Percentiles rank a stretch among this genome's conserved stretches.
Evolutionary conservation across 352 stramenopile genomes (phyloP).

Genomic region (Phytopythium kandeliae): DNA sequence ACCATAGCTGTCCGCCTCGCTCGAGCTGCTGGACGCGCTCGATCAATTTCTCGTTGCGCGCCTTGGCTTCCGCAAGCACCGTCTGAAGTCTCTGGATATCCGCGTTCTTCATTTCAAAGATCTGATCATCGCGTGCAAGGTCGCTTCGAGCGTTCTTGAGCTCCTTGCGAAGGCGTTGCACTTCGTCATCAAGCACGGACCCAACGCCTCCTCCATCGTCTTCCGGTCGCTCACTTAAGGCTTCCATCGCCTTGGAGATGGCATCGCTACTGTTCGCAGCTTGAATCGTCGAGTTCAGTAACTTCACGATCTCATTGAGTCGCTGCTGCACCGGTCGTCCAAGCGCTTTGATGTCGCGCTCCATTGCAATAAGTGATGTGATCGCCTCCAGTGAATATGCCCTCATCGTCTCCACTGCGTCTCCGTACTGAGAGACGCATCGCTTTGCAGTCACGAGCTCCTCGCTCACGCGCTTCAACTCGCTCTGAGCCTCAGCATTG

Average conservation of each 20-base stretch:
- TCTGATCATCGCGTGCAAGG: conserved; percentile 68
- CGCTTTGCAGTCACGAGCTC: conserved; percentile 32
- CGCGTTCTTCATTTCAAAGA: conserved; percentile 81
- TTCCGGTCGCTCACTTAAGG: conserved; percentile 7
- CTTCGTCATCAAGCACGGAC: conserved; percentile 11
- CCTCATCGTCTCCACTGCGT: conserved; percentile 54
- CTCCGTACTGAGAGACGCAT: conserved; percentile 29
- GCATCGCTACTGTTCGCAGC: conserved; percentile 40
- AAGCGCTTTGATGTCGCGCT: conserved; percentile 68
- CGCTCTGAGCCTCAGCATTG: background rate
- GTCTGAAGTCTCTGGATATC: conserved; percentile 65
- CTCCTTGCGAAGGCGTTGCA: conserved; percentile 42
- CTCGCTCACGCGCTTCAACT: conserved; percentile 10
- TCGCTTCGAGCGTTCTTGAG: conserved; percentile 62
- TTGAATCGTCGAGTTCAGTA: conserved; percentile 64
- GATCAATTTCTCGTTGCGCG: conserved; percentile 71
- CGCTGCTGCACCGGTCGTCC: conserved; percentile 64
- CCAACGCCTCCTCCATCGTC: conserved; percentile 2
- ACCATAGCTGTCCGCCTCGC: conserved; percentile 59
- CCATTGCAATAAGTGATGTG: conserved; percentile 66
- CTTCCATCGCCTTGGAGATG: conserved; percentile 17
- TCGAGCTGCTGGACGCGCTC: conserved; percentile 66
- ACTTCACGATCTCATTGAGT: conserved; percentile 80
- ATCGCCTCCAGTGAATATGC: conserved; percentile 59
- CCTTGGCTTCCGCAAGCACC: conserved; percentile 52